Percentiles rank a stretch among this genome's conserved stretches.
Conservation (phyloP, 2,329 filamentous ascomycete genomes). For the Fusarium ambrosium region DNA sequence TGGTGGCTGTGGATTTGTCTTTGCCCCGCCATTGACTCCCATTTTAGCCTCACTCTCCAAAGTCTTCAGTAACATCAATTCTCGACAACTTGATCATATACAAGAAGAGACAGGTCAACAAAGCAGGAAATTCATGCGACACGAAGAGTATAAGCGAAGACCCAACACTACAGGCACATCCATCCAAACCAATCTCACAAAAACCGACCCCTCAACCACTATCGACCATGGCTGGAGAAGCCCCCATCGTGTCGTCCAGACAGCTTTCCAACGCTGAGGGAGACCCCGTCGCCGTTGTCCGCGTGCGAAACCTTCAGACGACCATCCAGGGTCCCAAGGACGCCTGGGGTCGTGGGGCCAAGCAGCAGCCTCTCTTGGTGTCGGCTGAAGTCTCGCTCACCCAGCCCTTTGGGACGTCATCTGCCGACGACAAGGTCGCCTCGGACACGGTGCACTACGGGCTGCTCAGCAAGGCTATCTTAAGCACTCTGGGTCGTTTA, state of each 20-base stretch:
- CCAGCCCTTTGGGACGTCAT: conserved; percentile 69
- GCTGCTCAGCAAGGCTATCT: conserved; percentile 74
- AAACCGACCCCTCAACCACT: not conserved
- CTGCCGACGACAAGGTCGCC: conserved; percentile 71
- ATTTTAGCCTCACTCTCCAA: conserved; percentile 34
- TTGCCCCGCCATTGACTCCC: conserved; percentile 31
- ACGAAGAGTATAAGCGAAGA: too few species aligned
- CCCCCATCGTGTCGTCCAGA: conserved; percentile 41
- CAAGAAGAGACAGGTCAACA: not conserved
- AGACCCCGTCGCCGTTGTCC: conserved; percentile 62
- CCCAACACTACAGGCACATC: not conserved
- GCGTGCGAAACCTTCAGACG: conserved; percentile 72
- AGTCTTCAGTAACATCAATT: conserved; percentile 22
- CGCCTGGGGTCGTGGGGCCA: conserved; percentile 74
- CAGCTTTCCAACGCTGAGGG: conserved; percentile 45
- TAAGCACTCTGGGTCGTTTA: conserved; percentile 58
- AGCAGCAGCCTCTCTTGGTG: conserved; percentile 72
- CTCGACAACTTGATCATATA: conserved; percentile 6
- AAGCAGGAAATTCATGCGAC: not conserved
- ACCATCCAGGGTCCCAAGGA: conserved; percentile 71
- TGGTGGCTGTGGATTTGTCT: conserved; percentile 4
- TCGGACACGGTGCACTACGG: conserved; percentile 84
- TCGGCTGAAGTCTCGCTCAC: conserved; percentile 71
- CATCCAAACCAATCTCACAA: not conserved
- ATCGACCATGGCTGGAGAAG: conserved; percentile 35